Base-by-base conservation (phyloP, 805 yeast species). In the Ogataea saltuana region DNA sequence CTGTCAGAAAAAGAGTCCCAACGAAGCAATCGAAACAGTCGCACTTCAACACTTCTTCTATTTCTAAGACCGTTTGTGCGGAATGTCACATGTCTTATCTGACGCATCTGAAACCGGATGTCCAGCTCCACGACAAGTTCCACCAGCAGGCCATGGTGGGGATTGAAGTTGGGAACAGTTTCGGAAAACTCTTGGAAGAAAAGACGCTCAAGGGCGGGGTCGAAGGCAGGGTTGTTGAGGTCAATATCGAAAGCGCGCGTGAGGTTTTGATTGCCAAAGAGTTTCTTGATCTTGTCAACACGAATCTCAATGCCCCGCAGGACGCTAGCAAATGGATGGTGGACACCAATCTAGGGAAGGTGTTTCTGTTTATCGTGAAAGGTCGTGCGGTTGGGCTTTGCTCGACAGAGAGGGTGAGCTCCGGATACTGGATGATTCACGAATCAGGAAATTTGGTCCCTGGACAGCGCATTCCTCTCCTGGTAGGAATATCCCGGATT, bases 381-480 rank as follows among this genome's bases (percentile, higher is more conserved):
- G 66, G 41, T 7, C 45, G 44, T 17, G 81, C 81, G 0, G 69
- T 84, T 2, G 89, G 85, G 0, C 53, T 81, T 1, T 68, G 81
- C 7, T 72, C 81, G 2, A 70, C 80, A 1, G 86, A 81, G 37
- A 63, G 69, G 23, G 62, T 71, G 1, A 37, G 21, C 2, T 65
- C 67, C 29, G 77, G 83, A 0, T 61, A 74, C 27, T 83, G 90
- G 90, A 76, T 82, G 78, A 63, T 80, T 0, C 59, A 69, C 41
- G 74, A 72, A 3, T 71, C 76, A 3, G 81, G 80, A 3, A 51
- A 60, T 29, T 59, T 74, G 0, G 83, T 83, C 0, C 78, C 78
- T 3, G 58, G 68, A 5, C 75, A 70, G 39, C 52, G 55, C 3
- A 66, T 80, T 21, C 52, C 51, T 0, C 57, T 67, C 12, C 48